These are phyloP conservation scores for Quambalaria eucalypti DNA, from an alignment of 1,284 basidiomycete species.

Conservation along the genomic window DNA sequence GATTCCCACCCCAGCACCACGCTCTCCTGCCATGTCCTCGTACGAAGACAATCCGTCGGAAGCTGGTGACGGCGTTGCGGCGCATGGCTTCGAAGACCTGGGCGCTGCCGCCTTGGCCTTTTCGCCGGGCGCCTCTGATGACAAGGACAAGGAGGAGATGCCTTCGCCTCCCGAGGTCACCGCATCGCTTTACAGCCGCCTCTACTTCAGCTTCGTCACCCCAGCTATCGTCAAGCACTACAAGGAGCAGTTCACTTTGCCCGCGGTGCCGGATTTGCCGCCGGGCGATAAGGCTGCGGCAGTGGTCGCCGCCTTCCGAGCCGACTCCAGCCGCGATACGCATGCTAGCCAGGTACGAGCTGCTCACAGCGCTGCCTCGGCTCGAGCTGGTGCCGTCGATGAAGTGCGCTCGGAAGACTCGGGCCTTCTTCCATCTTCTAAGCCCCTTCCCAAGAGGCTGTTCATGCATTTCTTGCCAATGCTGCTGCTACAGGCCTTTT, in stretches of 20 bases:
- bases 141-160: constrained; percentile 5
- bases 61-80: neutral
- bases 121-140: too few species aligned
- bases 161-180: constrained; percentile 35
- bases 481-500: constrained; percentile 45
- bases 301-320: constrained; percentile 38
- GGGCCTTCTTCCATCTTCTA: constrained; percentile 31
- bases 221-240: constrained; percentile 50
- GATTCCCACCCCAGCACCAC: constrained; percentile 26
- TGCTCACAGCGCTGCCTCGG: too few species aligned
- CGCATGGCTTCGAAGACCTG: neutral
- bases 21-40: constrained; percentile 1
- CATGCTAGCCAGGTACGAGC: too few species aligned
- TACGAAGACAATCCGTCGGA: neutral
- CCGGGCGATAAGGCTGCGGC: constrained; percentile 52
- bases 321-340: constrained; percentile 12
- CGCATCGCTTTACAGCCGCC: constrained; percentile 36
- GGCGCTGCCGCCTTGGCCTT: constrained; percentile 1
- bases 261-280: constrained; percentile 51
- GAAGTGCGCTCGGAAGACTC: constrained; percentile 6
- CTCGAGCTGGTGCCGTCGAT: neutral
- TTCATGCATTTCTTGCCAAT: constrained; percentile 47
- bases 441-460: constrained; percentile 45
- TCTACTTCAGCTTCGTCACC: constrained; percentile 34
- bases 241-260: constrained; percentile 47